These are phyloP conservation scores for Phyllachora maydis DNA, from an alignment of 2,329 filamentous ascomycete genomes.

Conservation along the genomic window DNA sequence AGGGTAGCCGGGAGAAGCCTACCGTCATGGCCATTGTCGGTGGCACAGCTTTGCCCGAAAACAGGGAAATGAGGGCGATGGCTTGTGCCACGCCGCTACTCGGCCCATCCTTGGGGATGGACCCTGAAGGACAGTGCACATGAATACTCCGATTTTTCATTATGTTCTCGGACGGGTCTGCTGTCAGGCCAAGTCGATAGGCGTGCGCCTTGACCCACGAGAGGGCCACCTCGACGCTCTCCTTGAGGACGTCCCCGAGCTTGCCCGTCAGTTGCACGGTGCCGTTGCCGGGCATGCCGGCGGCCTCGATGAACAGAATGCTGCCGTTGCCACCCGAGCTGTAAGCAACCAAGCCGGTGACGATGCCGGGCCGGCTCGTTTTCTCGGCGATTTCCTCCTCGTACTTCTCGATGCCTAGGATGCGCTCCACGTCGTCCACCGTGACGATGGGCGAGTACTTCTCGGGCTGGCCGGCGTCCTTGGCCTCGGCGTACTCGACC, in stretches of 20 bases:
- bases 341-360: conserved; percentile 92
- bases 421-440: conserved; percentile 67
- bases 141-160: conserved; percentile 92
- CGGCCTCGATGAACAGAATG: conserved; percentile 95
- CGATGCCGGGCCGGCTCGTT: conserved; percentile 65
- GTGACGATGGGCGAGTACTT: conserved; percentile 56
- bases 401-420: conserved; percentile 81
- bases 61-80: conserved; percentile 77
- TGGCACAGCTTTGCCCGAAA: conserved; percentile 68
- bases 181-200: conserved; percentile 69
- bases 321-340: conserved; percentile 80
- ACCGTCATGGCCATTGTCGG: conserved; percentile 91
- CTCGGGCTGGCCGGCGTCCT: conserved; percentile 47
- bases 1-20: conserved; percentile 10
- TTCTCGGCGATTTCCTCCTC: conserved; percentile 92
- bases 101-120: conserved; percentile 83
- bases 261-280: conserved; percentile 91
- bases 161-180: conserved; percentile 68
- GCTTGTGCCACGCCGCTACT: conserved; percentile 86
- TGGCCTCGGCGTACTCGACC: conserved; percentile 82
- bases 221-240: conserved; percentile 87
- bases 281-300: conserved; percentile 87
- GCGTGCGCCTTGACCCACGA: conserved; percentile 96
- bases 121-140: conserved; percentile 86
- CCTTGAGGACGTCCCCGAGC: conserved; percentile 89